Base-by-base conservation (phyloP, 805 yeast species). In the Starmerella gropengiesseri region DNA sequence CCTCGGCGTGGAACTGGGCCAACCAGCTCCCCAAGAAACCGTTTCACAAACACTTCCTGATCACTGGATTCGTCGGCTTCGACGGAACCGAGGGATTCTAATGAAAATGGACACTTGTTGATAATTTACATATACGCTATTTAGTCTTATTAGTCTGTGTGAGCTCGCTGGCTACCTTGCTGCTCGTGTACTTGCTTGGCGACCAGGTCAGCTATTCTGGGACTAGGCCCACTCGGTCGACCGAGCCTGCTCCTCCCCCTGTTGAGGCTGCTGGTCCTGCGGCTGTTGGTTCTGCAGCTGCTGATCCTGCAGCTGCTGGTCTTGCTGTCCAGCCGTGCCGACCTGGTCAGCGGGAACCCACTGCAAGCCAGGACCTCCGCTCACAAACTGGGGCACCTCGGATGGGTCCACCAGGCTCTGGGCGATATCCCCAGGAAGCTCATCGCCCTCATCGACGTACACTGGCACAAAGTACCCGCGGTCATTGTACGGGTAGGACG, bases 1-100 rank as follows among this genome's bases (percentile, higher is more conserved):
- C 91, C 0, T 74, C 81, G 41, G 83, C 86, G 2, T 82, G 89
- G 84, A 82, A 81, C 54, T 82, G 83, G 70, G 81, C 86, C 43
- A 81, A 81, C 56, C 70, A 71, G 49, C 74, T 81, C 31, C 63
- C 76, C 20, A 77, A 79, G 55, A 80, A 79, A 53, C 68, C 70
- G n/a, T 81, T 78, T 58, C 72, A 68, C 52, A 72, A 70, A 54
- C 65, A 75, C 36, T 81, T 81, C 58, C 55, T 81, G 35, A 59
- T 81, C 37, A 65, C 81, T 16, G 85, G 86, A 0, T 81, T 81
- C 56, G 70, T 75, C 17, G 86, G 87, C 13, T 81, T 81, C 58
- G 80, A 81, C 49, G 87, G 87, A 18, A 59, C 67, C 8, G 85
- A 79, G 46, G 81, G 82, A 0, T 76, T 75, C 32, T 51, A 37